Evolutionary conservation across 495 filamentous ascomycete species (phyloP), one percentile per base, ranked within the genome.

Genomic region (Cercophora scortea): DNA sequence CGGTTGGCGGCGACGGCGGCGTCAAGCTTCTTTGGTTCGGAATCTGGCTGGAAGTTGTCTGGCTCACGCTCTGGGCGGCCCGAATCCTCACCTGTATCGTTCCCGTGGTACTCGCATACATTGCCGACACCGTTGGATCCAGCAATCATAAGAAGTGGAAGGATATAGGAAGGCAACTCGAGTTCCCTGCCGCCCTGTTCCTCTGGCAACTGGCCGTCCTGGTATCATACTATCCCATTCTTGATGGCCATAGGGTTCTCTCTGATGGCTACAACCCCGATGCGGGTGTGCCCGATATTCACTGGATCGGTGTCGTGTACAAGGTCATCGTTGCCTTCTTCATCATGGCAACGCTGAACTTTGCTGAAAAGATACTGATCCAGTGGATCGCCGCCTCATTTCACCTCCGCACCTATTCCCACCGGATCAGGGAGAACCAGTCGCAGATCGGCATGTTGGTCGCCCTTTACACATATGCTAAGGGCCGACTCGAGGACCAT

Each of bases 321-420:
- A 96, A 94, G 60, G 80, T 98, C 59, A 84, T 98, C 55, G 78
- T 94, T 8, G 77, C 87, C 15, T 61, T 90, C 49, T 92, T 98
- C 61, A 85, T 94, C 32, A 81, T 86, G 54, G 81, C 84, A 0
- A 76, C 82, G 34, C 70, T 96, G 47, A 96, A 98, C 67, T 81
- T 93, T 46, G 75, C 86, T 43, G 90, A 96, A 64, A 98, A 96
- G 73, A 87, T 98, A 52, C 79, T 96, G 56, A 92, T 96, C 52
- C 90, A 96, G 61, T 81, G 96, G 63, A 95, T 98, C 61, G 91
- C 92, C 15, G 87, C 90, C 57, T 89, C 83, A 59, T 96, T 98
- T 66, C 92, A 98, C 62, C 75, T 86, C 35, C 81, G 92, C 39
- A 96, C 92, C 8, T 97, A 97, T 55, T 83, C 88, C 19, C 89